Evolutionary conservation across 805 yeast genomes (phyloP).

Genomic region (Schwanniomyces pseudopolymorphus): DNA sequence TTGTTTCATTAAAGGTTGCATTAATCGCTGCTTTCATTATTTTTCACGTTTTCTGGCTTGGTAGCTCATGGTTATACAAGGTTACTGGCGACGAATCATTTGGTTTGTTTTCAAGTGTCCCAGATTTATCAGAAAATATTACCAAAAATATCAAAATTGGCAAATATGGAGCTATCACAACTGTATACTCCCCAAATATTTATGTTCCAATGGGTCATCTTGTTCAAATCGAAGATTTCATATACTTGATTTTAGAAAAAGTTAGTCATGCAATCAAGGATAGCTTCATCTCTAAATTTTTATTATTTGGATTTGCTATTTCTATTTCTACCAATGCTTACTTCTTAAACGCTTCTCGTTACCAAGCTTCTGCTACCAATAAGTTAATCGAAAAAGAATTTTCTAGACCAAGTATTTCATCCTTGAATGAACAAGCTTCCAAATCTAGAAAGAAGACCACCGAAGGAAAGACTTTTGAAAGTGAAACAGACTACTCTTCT

Average conservation of each 20-base stretch:
- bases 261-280: constrained; percentile 75
- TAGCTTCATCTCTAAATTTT: constrained; percentile 72
- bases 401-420: constrained; percentile 23
- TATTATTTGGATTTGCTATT: constrained; percentile 68
- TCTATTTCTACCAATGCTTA: constrained; percentile 82
- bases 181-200: constrained; percentile 55
- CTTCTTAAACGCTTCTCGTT: constrained; percentile 80
- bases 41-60: constrained; percentile 66
- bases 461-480: constrained; percentile 3
- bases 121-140: constrained; percentile 38
- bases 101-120: constrained; percentile 13
- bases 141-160: constrained; percentile 47
- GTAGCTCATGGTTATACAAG: constrained; percentile 65
- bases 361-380: constrained; percentile 49
- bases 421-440: background rate
- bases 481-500: constrained; percentile 17
- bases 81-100: constrained; percentile 7
- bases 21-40: constrained; percentile 59
- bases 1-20: constrained; percentile 59
- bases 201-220: constrained; percentile 58
- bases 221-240: constrained; percentile 61
- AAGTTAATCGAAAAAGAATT: constrained; percentile 41
- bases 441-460: background rate
- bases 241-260: constrained; percentile 50
- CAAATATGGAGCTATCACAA: constrained; percentile 52